These are phyloP conservation scores for Metschnikowia rubicola DNA, from an alignment of 805 yeast genomes.

Conservation along the genomic window DNA sequence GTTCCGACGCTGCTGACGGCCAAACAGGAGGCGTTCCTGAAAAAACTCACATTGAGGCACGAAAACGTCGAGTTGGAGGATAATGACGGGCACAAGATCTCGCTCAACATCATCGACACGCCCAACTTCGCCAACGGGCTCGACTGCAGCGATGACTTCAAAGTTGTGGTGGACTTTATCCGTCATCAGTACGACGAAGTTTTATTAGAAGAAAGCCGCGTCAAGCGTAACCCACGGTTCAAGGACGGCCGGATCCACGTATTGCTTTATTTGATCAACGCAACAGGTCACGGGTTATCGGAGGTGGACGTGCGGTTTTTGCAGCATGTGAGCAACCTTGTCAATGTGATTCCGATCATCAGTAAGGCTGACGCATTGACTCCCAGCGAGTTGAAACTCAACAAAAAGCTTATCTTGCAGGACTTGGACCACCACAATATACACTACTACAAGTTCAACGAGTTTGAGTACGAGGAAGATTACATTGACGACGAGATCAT, in stretches of 20 bases:
- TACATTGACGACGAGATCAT: slow-evolving; percentile 59
- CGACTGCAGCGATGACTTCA: slow-evolving; percentile 65
- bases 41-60: slow-evolving; percentile 60
- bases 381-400: slow-evolving; percentile 48
- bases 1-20: slow-evolving; percentile 68
- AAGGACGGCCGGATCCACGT: slow-evolving; percentile 81
- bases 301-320: slow-evolving; percentile 42
- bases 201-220: slow-evolving; percentile 73
- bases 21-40: slow-evolving; percentile 49
- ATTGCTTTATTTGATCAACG: slow-evolving; percentile 42
- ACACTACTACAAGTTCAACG: slow-evolving; percentile 70
- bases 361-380: slow-evolving; percentile 45
- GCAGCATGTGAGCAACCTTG: slow-evolving; percentile 39
- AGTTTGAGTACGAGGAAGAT: slow-evolving; percentile 52
- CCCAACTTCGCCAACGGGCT: slow-evolving; percentile 80
- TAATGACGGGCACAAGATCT: slow-evolving; percentile 79
- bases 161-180: slow-evolving; percentile 69
- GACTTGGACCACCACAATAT: slow-evolving; percentile 69
- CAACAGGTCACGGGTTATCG: slow-evolving; percentile 44
- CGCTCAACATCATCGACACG: slow-evolving; percentile 72
- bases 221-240: slow-evolving; percentile 80
- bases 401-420: slow-evolving; percentile 70
- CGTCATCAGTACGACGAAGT: slow-evolving; percentile 84
- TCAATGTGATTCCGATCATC: slow-evolving; percentile 42
- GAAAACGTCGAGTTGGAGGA: slow-evolving; percentile 84